Conservation (phyloP, 192 early-diverging fungal species). For the Coemansia sp. region DNA sequence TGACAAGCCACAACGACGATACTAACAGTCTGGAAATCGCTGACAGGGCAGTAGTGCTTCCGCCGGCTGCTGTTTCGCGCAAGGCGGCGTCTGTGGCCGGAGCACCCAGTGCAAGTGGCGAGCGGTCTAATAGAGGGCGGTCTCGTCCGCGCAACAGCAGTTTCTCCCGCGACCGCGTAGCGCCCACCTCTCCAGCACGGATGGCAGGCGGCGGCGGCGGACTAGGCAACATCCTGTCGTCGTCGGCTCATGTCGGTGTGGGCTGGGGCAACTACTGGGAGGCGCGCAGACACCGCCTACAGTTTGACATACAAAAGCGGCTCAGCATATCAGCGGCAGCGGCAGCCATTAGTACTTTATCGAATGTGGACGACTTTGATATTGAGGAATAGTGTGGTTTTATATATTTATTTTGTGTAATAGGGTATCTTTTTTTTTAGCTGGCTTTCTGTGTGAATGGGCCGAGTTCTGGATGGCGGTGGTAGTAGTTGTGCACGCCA, state of each 20-base stretch:
- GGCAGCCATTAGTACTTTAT: not conserved
- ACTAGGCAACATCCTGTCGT: conserved; percentile 30
- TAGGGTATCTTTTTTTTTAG: not conserved
- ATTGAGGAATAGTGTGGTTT: conserved; percentile 9
- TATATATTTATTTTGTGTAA: too few relatives aligned
- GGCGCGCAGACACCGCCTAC: conserved; percentile 29
- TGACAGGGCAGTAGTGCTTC: not conserved
- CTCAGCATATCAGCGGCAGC: conserved; percentile 18
- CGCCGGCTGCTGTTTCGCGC: conserved; percentile 28
- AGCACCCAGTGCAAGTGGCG: conserved; percentile 6
- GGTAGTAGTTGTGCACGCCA: conserved; percentile 11
- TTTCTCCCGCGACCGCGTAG: conserved; percentile 26
- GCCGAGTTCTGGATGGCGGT: conserved; percentile 10
- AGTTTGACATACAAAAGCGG: conserved; percentile 39
- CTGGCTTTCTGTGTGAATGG: not conserved
- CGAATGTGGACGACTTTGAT: not conserved
- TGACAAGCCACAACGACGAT: not conserved
- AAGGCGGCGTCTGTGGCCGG: conserved; percentile 46
- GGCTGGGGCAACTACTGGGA: conserved; percentile 57
- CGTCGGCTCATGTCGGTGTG: conserved; percentile 40
- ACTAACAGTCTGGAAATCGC: not conserved
- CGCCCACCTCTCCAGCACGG: not conserved
- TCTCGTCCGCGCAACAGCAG: conserved; percentile 32
- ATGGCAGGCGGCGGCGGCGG: conserved; percentile 1
- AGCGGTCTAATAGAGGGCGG: conserved; percentile 5